Evolutionary conservation across 345 rosid genomes (phyloP).

Genomic region (Lepidium africanum): DNA sequence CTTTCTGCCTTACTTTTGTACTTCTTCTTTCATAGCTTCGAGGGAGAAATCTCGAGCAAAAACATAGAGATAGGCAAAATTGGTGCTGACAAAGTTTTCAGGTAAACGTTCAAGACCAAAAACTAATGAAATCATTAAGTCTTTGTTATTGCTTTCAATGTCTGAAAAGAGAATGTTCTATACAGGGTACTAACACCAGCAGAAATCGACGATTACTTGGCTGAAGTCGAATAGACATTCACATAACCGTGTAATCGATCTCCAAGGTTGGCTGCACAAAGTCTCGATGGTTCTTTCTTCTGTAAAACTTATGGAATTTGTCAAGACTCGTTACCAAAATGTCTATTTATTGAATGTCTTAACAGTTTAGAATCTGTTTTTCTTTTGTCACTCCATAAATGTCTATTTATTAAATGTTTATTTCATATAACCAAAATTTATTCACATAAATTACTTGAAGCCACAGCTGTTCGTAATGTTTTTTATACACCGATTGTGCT

Average conservation of each 20-base stretch:
- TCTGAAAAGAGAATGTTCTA: neutral
- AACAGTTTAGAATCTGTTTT: too few species aligned
- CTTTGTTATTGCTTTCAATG: neutral
- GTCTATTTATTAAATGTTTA: neutral
- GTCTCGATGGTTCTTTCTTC: neutral
- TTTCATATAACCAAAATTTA: neutral
- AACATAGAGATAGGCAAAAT: conserved; percentile 89
- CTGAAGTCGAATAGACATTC: conserved; percentile 41
- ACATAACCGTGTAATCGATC: neutral
- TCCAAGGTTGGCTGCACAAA: neutral
- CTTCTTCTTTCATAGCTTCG: conserved; percentile 44
- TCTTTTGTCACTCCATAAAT: neutral
- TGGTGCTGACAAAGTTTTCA: conserved; percentile 68
- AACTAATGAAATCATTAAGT: neutral
- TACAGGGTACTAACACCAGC: conserved; percentile 77
- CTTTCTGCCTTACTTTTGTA: neutral
- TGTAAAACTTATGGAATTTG: conserved; percentile 7
- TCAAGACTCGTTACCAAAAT: neutral
- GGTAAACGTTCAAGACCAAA: conserved; percentile 27
- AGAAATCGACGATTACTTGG: conserved; percentile 57
- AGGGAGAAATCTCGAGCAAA: conserved; percentile 82
- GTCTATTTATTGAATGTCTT: neutral
- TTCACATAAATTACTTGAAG: neutral
- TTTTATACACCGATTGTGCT: neutral
- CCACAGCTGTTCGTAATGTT: too few species aligned